These are phyloP conservation scores for Syzygium oleosum DNA, from an alignment of 345 rosid species.

Conservation along the genomic window DNA sequence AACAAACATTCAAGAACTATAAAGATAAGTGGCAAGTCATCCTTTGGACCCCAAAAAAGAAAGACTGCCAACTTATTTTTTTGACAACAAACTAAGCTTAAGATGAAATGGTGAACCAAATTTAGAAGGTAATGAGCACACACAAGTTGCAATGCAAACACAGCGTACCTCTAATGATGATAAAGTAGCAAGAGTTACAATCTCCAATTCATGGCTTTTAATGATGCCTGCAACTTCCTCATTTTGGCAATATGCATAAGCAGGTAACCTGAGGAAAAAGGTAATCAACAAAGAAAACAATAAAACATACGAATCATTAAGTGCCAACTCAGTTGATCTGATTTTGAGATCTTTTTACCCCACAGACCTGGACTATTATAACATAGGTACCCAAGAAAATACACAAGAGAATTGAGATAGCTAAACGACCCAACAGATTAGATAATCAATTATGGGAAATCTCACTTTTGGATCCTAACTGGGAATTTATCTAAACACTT, in stretches of 20 bases:
- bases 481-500: not conserved
- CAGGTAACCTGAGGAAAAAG: conserved; percentile 55
- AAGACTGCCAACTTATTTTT: not conserved
- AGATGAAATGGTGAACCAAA: not conserved
- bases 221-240: conserved; percentile 45
- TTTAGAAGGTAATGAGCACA: not conserved
- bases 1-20: not conserved
- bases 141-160: not conserved
- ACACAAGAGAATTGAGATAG: not conserved
- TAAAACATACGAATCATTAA: not conserved
- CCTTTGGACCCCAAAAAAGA: not conserved
- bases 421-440: not conserved
- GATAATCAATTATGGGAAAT: not conserved
- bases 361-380: not conserved
- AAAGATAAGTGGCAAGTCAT: not conserved
- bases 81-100: not conserved
- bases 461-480: not conserved
- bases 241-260: conserved; percentile 67
- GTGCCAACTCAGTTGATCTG: not conserved
- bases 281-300: not conserved
- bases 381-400: not conserved
- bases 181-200: conserved; percentile 66
- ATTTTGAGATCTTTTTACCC: not conserved
- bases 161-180: conserved; percentile 57
- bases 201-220: conserved; percentile 58